Evolutionary conservation across 2,329 filamentous ascomycete species (phyloP).

Genomic region (Neonectria neomacrospora): DNA sequence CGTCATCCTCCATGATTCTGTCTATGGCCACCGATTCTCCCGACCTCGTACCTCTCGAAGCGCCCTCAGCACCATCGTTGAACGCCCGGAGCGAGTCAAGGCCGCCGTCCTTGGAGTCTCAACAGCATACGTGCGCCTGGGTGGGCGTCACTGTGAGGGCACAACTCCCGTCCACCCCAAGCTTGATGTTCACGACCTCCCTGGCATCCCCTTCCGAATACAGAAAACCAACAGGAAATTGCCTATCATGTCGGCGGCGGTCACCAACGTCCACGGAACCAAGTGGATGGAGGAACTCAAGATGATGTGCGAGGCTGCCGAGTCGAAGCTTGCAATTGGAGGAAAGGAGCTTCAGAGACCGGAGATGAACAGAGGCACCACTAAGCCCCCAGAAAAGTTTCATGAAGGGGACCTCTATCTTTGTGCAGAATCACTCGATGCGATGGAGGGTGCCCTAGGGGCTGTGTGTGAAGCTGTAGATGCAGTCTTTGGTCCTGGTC

Average conservation of each 20-base stretch:
- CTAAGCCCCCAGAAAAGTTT: slow-evolving; percentile 66
- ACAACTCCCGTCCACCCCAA: slow-evolving; percentile 73
- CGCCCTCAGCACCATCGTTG: slow-evolving; percentile 83
- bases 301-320: slow-evolving; percentile 84
- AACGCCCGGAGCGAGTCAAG: slow-evolving; percentile 90
- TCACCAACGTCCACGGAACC: slow-evolving; percentile 89
- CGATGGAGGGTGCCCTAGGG: slow-evolving; percentile 90
- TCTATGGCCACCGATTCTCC: slow-evolving; percentile 93
- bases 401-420: slow-evolving; percentile 94
- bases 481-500: slow-evolving; percentile 75
- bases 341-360: slow-evolving; percentile 82
- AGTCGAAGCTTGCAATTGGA: slow-evolving; percentile 78
- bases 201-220: slow-evolving; percentile 82
- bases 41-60: slow-evolving; percentile 80
- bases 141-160: slow-evolving; percentile 80
- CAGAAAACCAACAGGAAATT: slow-evolving; percentile 80
- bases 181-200: slow-evolving; percentile 63
- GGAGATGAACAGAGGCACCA: slow-evolving; percentile 65
- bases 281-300: slow-evolving; percentile 95
- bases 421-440: slow-evolving; percentile 84
- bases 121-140: slow-evolving; percentile 89
- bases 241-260: slow-evolving; percentile 76
- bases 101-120: slow-evolving; percentile 85
- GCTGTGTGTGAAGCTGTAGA: slow-evolving; percentile 95
- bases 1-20: slow-evolving; percentile 91